Base-by-base conservation (phyloP, 1,284 basidiomycete genomes). In the Malassezia restricta region DNA sequence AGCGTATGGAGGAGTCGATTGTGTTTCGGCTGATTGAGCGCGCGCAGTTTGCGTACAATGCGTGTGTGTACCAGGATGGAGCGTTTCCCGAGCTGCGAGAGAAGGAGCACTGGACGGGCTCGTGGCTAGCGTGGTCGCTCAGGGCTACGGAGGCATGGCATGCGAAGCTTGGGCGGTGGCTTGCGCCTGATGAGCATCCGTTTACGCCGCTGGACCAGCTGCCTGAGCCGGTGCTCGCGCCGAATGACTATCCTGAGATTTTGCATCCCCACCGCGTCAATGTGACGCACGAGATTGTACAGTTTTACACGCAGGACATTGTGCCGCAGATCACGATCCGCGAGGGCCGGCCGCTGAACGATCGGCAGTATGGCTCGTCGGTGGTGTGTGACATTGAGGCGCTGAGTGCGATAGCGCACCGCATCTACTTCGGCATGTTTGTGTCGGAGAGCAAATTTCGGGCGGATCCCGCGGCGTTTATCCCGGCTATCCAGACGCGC, bases 361-460 rank as follows among this genome's bases (percentile, higher is more conserved):
- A 92, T 65, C 89, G 89, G n/a, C 96, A 98, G 75, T 95, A 98
- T 73, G 94, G 94, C 27, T 88, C 85, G 64, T 83, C 90, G 0
- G 89, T 90, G 0, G 90, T 87, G 31, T 80, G 94, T 55, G 94
- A 99, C 70, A 82, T 96, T 38, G 91, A 96, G 74, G 83, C 91
- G 3, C 79, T 99, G 8, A 88, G 94, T 67, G 85, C 90, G 17
- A 83, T 99, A 63, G 88, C 85, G 74, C 85, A 95, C 75, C 82
- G 94, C 33, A 90, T 99, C 47, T 94, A 99, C 75, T 99, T 94
- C 69, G 94, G 92, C 56, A 96, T 96, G 80, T 98, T 99, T 74
- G 94, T 99, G 8, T 88, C 88, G 4, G 94, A 99, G 76, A 86
- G 86, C 49, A 98, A 99, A 74, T 99, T 99, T 78, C 76, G 81